Conservation (phyloP, 2,329 filamentous ascomycete species). For the Fusarium sp. region DNA sequence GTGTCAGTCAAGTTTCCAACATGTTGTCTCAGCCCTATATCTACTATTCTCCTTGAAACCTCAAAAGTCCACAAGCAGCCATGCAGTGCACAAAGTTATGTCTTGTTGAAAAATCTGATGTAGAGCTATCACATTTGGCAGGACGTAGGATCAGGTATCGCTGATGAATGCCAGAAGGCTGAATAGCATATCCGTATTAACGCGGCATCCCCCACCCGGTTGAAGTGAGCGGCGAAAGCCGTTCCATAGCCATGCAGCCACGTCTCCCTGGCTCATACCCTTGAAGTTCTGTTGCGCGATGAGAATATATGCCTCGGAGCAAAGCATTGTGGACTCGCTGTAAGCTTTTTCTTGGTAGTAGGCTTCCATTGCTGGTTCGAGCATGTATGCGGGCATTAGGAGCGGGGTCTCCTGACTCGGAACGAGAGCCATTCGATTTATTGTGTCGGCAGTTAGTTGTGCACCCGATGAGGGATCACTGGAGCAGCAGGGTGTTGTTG, state of each 20-base stretch:
- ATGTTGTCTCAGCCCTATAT: too few species aligned
- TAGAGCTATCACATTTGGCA: too few species aligned
- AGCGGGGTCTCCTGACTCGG: too few species aligned
- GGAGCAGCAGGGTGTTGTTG: not conserved
- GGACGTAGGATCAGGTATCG: not conserved
- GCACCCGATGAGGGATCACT: not conserved
- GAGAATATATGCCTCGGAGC: slow-evolving; percentile 48
- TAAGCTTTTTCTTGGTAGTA: not conserved
- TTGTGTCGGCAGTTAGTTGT: not conserved
- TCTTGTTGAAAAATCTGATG: too few species aligned
- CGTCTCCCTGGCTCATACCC: slow-evolving; percentile 31
- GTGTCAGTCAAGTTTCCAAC: too few species aligned
- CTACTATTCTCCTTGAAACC: too few species aligned
- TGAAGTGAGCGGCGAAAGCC: slow-evolving; percentile 43
- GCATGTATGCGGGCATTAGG: not conserved
- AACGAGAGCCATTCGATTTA: too few species aligned
- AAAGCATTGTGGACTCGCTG: slow-evolving; percentile 47
- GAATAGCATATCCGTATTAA: slow-evolving; percentile 33
- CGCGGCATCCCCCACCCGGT: slow-evolving; percentile 45
- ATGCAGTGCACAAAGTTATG: too few species aligned
- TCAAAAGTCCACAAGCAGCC: too few species aligned
- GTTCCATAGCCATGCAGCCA: slow-evolving; percentile 42
- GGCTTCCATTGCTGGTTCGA: not conserved
- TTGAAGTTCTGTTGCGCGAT: slow-evolving; percentile 48
- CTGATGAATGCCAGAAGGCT: not conserved